Percentiles rank a stretch among this genome's conserved stretches.
Evolutionary conservation across 768 basidiomycete species (phyloP).

Genomic region (Gautieria morchelliformis): DNA sequence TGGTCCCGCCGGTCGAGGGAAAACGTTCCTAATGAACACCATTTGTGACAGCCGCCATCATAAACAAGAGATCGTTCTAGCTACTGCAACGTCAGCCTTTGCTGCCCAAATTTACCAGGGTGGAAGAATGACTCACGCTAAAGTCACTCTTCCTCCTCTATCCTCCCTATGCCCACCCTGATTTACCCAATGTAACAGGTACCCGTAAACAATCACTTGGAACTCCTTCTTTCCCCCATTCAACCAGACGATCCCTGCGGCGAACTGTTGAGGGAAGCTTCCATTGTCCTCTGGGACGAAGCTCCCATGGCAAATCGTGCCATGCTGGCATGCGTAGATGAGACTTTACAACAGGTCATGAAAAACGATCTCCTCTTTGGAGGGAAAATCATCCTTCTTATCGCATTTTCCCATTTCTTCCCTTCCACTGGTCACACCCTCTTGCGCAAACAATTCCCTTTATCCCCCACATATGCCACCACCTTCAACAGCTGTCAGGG

Average conservation of each 20-base stretch:
- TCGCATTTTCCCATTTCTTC: too few species aligned
- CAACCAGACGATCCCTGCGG: conserved; percentile 17
- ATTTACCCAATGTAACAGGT: conserved; percentile 15
- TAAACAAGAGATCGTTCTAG: conserved; percentile 22
- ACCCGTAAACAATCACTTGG: conserved; percentile 24
- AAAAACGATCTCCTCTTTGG: neutral
- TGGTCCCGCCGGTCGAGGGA: neutral
- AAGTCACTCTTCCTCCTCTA: conserved; percentile 30
- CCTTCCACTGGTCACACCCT: too few species aligned
- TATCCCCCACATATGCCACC: too few species aligned
- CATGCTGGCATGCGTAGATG: neutral
- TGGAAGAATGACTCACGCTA: conserved; percentile 25
- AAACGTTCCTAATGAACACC: conserved; percentile 15
- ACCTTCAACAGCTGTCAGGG: too few species aligned
- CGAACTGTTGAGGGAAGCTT: conserved; percentile 33
- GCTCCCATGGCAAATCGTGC: conserved; percentile 31
- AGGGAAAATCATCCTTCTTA: neutral
- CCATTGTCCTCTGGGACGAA: conserved; percentile 15
- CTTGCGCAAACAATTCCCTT: too few species aligned
- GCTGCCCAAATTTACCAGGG: neutral
- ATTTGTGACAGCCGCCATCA: conserved; percentile 24
- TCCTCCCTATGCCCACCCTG: neutral
- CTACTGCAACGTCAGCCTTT: too few species aligned
- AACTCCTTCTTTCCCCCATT: conserved; percentile 25
- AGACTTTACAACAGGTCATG: neutral